Evolutionary conservation across 306 rosid species (phyloP).

Genomic region (Acmispon strigosus): DNA sequence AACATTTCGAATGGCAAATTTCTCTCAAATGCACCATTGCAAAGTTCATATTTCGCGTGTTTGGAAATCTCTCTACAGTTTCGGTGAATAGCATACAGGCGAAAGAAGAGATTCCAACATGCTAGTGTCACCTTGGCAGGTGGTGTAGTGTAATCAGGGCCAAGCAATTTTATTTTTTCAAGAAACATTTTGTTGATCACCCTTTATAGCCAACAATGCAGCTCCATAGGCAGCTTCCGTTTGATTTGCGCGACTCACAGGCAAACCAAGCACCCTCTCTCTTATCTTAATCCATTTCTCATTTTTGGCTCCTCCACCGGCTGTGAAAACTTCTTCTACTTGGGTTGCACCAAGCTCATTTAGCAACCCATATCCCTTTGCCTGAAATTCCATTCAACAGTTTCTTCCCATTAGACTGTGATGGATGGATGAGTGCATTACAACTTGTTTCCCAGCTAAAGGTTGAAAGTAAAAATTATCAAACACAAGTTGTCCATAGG

Average conservation of each 20-base stretch:
- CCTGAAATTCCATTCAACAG: constrained; percentile 38
- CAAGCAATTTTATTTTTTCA: background rate
- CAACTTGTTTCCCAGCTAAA: background rate
- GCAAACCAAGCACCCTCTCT: constrained; percentile 76
- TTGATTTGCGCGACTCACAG: constrained; percentile 64
- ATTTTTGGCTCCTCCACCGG: constrained; percentile 83
- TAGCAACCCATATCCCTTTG: constrained; percentile 59
- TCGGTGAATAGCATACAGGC: too few relatives aligned
- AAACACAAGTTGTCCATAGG: background rate
- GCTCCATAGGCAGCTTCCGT: constrained; percentile 90
- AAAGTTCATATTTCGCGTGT: too few relatives aligned
- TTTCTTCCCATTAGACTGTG: constrained; percentile 4
- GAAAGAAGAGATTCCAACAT: too few relatives aligned
- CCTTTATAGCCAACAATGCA: constrained; percentile 75
- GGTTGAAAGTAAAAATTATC: background rate
- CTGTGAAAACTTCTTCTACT: constrained; percentile 71
- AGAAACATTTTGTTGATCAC: constrained; percentile 31
- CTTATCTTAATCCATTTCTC: constrained; percentile 73
- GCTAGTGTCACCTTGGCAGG: background rate
- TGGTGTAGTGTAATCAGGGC: background rate
- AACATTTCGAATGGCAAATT: too few relatives aligned
- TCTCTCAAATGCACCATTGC: too few relatives aligned
- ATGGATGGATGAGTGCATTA: background rate
- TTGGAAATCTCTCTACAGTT: too few relatives aligned
- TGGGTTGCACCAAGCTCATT: constrained; percentile 73